Base-by-base conservation (phyloP, 164 flowering plant species). In the Vitis rupestris region DNA sequence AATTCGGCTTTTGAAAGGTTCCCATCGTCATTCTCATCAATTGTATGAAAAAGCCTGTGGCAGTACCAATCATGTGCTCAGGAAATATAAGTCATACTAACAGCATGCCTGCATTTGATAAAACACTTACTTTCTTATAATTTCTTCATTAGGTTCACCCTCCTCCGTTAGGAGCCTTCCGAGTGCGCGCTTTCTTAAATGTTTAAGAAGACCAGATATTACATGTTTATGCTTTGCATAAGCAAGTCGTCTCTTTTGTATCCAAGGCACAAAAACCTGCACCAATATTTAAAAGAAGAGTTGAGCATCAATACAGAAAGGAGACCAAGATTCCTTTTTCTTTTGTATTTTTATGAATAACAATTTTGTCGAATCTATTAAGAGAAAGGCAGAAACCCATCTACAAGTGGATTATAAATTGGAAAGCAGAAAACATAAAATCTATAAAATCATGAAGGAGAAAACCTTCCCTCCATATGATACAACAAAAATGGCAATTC, bases 201-300 rank as follows among this genome's bases (percentile, higher is more conserved):
- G 84, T 65, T 68, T 80, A 19, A 95, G 72, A 48, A 95, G 65
- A 70, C 91, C 94, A 48, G 92, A 85, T 62, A 89, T 83, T 16
- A 92, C 86, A 81, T 85, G 93, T 77, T 85, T 93, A 70, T 85
- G 90, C 83, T 84, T 88, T 19, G 77, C 91, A 79, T 75, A 94
- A 64, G 82, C 91, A 65, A 90, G 70, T 59, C 77, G 76, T 62
- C 99, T 82, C 75, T 71, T 82, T 73, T 92, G 98, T 31, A 94
- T 84, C 98, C 90, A 85, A 50, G 98, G 97, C 78, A 88, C 92
- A 68, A 85, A 80, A 13, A 92, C 86, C 99, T 94, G 87, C 48
- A 74, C 37, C 47, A 65, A 60, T 49, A 67, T 31, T 55, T 17
- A 10, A 13, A 70, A 56, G 13, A 4, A 62, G 61, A 63, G 63